Evolutionary conservation across 345 rosid genomes (phyloP), one percentile per base, ranked within the genome.

Genomic region (Tarenaya hassleriana): DNA sequence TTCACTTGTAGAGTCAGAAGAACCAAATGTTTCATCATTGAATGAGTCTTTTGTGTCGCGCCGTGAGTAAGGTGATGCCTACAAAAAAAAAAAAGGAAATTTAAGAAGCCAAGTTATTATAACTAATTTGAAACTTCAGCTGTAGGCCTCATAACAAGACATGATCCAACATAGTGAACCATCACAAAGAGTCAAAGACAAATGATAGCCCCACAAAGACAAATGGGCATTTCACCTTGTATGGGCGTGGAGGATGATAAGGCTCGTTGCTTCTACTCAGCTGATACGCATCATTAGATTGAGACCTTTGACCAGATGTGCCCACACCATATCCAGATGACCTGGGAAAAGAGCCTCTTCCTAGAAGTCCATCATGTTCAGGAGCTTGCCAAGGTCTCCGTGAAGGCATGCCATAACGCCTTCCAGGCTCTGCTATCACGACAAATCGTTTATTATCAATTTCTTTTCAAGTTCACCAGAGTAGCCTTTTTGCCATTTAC

Each of bases 341-440:
- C 67, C 86, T 76, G 16, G 88, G 91, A 50, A 88, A 88, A 69
- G 90, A 81, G 46, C 98, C 98, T 73, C 89, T 88, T 27, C 98
- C 98, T 32, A 92, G 80, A 68, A 92, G 97, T 39, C 98, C 98
- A 60, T 92, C 98, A 73, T 92, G 91, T 75, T 85, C 98, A 4
- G 91, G 73, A 66, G 69, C 75, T 70, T 88, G 96, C 94, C 84
- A 74, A 52, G 88, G 57, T 54, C 78, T 81, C 66, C 87, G 77
- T 69, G 94, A 55, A 64, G 79, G 97, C 69, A 76, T 70, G 45
- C 78, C 80, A 71, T 66, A 67, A 41, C 76, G 79, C 72, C 69
- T 81, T 64, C 90, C 90, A 65, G 80, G 60, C 66, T 88, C 98
- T 79, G 29, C 71, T 66, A 53, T 41, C 65, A 59, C 47, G 41